Percentiles rank a stretch among this genome's conserved stretches.
Conservation (phyloP, 352 stramenopile genomes). For the Globisporangium camurandrum region DNA sequence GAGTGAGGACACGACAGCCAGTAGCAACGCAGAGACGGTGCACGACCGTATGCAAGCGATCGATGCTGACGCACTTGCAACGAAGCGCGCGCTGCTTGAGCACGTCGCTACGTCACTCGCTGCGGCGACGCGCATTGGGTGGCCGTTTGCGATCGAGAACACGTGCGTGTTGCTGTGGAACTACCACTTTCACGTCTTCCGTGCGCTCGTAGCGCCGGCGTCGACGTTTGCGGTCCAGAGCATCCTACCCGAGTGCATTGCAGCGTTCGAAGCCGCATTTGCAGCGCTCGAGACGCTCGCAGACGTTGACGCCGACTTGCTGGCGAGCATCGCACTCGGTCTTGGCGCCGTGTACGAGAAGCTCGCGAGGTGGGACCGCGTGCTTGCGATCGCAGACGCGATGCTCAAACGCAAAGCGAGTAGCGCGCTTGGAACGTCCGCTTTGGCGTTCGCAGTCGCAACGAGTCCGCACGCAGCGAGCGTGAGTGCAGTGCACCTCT, state of each 20-base stretch:
- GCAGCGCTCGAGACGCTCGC: conserved; percentile 29
- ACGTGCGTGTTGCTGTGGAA: conserved; percentile 87
- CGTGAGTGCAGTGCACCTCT: conserved; percentile 25
- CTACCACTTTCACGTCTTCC: conserved; percentile 86
- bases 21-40: conserved; percentile 1
- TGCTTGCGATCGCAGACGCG: conserved; percentile 29
- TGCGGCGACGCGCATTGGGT: conserved; percentile 36
- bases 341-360: conserved; percentile 52
- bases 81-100: conserved; percentile 44
- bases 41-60: conserved; percentile 1
- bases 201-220: conserved; percentile 13
- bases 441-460: no score
- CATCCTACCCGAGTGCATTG: conserved; percentile 52
- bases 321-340: conserved; percentile 40
- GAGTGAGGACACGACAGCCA: background rate
- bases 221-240: conserved; percentile 22
- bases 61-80: conserved; percentile 14
- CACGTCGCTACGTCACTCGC: conserved; percentile 27
- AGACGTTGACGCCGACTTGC: conserved; percentile 29
- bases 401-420: conserved; percentile 50
- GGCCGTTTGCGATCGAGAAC: conserved; percentile 71
- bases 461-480: no score
- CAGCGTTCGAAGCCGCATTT: conserved; percentile 52
- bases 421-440: no score
- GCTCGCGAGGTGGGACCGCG: conserved; percentile 36